phyloP scores from a whole-genome alignment of 768 basidiomycete species.

The Imleria badia region DNA sequence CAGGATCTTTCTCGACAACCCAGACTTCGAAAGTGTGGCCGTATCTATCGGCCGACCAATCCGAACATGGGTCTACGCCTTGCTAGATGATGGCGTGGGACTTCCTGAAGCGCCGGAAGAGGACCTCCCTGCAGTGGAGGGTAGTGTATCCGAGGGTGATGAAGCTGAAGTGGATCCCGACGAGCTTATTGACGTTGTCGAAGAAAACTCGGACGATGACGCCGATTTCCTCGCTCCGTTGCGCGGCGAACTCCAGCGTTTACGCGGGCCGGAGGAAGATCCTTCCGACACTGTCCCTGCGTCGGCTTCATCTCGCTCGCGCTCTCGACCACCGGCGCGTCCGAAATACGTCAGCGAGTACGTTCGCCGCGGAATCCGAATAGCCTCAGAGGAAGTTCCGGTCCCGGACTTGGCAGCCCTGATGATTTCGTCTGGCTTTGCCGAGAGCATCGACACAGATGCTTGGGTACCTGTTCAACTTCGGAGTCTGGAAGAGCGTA shows the following conservation, averaged over 20 bases:
- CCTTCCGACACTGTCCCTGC: constrained; percentile 26
- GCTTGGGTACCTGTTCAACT: constrained; percentile 47
- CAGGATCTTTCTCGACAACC: constrained; percentile 71
- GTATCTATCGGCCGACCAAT: constrained; percentile 63
- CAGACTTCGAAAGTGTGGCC: constrained; percentile 67
- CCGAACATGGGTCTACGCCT: constrained; percentile 63
- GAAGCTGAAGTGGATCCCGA: constrained; percentile 50
- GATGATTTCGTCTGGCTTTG: constrained; percentile 38
- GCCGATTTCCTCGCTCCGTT: constrained; percentile 66
- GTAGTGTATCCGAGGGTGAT: constrained; percentile 20
- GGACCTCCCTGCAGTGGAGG: constrained; percentile 11
- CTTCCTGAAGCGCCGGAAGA: constrained; percentile 40
- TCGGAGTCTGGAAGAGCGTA: constrained; percentile 47
- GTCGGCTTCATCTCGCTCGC: constrained; percentile 37
- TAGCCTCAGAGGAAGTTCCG: constrained; percentile 56
- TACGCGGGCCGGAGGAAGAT: constrained; percentile 44
- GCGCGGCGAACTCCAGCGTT: constrained; percentile 61
- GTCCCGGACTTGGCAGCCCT: constrained; percentile 52
- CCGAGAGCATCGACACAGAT: constrained; percentile 19
- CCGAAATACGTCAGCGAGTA: constrained; percentile 50
- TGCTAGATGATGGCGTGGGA: constrained; percentile 68
- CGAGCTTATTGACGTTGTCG: constrained; percentile 69
- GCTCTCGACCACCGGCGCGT: constrained; percentile 13
- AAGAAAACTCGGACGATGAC: constrained; percentile 49
- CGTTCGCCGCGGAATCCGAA: constrained; percentile 64